Evolutionary conservation across 148 eudicot species (phyloP), one percentile per base, ranked within the genome.

Genomic region (Chenopodium suecicum): DNA sequence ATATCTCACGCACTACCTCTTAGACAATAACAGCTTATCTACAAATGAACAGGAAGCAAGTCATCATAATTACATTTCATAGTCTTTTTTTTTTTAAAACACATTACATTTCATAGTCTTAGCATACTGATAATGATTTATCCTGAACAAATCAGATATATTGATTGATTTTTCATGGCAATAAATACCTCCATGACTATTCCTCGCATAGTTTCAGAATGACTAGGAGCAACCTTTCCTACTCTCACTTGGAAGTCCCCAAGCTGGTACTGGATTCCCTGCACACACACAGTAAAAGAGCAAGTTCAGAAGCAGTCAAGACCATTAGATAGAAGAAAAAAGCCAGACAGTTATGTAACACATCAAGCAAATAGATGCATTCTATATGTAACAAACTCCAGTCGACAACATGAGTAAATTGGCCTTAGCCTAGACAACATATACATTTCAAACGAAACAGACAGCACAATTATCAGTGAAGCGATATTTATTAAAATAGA

Each of bases 161-260:
- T 16, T 0, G 48, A 77, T 70, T 66, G 67, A 23, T 69, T 12
- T 32, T 20, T 71, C 67, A 69, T 23, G 34, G 41, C 88, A 74
- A 32, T 14, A 37, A 2, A 27, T 52, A 95, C 99, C 99, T 96
- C 99, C 99, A 96, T 92, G 68, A 94, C 88, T 60, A 96, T 94
- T 81, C 99, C 99, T 90, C 99, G 91, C 91, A 94, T 88, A 74
- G 58, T 86, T 83, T 96, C 99, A 54, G 93, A 86, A 65, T 88
- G 91, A 84, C 89, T 82, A 9, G 97, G 92, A 86, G 88, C 87
- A 69, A 92, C 98, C 89, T 96, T 96, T 75, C 94, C 99, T 64
- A 96, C 98, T 86, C 97, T 91, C 84, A 96, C 79, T 88, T 89
- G 97, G 86, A 96, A 94, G 88, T 96, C 99, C 70, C 99, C 99